Evolutionary conservation across 805 yeast species (phyloP), one percentile per base, ranked within the genome.

Genomic region (Candida qinlingensis): DNA sequence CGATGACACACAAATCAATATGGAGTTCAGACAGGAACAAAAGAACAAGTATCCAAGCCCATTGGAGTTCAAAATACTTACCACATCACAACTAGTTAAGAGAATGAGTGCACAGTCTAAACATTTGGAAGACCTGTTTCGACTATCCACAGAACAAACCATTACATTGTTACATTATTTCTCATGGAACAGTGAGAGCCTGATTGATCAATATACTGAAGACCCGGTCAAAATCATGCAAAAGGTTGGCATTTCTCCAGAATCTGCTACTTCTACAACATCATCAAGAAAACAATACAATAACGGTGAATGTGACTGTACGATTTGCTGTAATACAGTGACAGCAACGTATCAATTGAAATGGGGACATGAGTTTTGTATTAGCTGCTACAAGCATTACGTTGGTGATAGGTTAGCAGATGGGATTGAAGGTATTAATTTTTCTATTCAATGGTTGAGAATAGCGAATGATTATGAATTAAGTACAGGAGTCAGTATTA

Each of bases 401-500:
- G 67, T 85, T 19, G 58, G 67, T 6, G 77, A 73, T 43, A 72
- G 74, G 48, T 52, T 70, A 42, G 59, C 45, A 5, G 64, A 63
- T 26, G 81, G 80, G 5, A 61, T 73, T 48, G 67, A 67, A 4
- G 80, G 81, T 1, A 62, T 79, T 33, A 68, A 69, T 42, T 74
- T 77, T 57, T 67, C 80, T 12, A 71, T 72, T 60, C 73, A 73
- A 13, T 91, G 96, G 92, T 69, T 91, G 50, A 76, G 73, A 42
- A 76, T 80, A 54, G 89, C 96, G 0, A 83, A 81, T 52, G 68
- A 69, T 38, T 90, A 85, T 62, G 97, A 92, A 64, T 74, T 91
- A 60, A 89, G 96, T 67, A 87, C 96, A 10, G 75, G 97, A 53
- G 80, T 95, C 7, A 83, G 86, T 12, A 85, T 92, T 92, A 82